A percentile compares a stretch with the other conserved stretches of the same genome.
Evolutionary conservation across 768 basidiomycete species (phyloP).

Genomic region (Mycena epipterygia): DNA sequence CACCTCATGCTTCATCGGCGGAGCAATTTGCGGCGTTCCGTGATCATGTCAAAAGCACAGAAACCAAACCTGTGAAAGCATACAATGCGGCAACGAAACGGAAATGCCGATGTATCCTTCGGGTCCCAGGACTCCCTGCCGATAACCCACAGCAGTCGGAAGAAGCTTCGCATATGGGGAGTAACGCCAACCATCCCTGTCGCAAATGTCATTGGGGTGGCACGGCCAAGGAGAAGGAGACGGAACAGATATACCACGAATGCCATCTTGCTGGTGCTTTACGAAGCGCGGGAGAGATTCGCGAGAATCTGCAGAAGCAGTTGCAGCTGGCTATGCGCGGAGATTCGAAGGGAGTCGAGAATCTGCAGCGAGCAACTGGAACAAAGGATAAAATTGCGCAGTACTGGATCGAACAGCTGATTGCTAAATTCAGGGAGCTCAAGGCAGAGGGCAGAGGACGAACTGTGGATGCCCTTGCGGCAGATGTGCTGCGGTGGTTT

Average conservation of each 20-base stretch:
- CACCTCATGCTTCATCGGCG: conserved; percentile 50
- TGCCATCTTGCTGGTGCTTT: too few species aligned
- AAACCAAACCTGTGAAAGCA: neutral
- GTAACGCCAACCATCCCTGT: conserved; percentile 27
- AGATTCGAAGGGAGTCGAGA: neutral
- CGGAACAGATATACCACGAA: conserved; percentile 26
- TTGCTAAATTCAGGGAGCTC: neutral
- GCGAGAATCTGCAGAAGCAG: neutral
- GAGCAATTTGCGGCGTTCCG: conserved; percentile 22
- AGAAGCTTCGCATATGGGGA: conserved; percentile 31
- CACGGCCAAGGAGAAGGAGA: conserved; percentile 10
- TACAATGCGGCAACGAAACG: conserved; percentile 5
- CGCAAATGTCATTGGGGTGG: conserved; percentile 32
- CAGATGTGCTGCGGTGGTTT: neutral
- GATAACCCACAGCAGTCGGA: conserved; percentile 39
- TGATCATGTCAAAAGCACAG: conserved; percentile 9
- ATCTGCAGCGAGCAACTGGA: neutral
- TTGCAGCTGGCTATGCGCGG: neutral
- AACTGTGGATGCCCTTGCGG: neutral
- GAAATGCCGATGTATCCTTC: neutral
- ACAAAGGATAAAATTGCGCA: conserved; percentile 13
- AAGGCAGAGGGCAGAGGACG: neutral
- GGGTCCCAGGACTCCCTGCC: conserved; percentile 17
- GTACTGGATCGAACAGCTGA: conserved; percentile 18
- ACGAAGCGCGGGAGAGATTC: conserved; percentile 2